phyloP scores from a whole-genome alignment of 2,329 filamentous ascomycete genomes.

The Penicillium sp. region DNA sequence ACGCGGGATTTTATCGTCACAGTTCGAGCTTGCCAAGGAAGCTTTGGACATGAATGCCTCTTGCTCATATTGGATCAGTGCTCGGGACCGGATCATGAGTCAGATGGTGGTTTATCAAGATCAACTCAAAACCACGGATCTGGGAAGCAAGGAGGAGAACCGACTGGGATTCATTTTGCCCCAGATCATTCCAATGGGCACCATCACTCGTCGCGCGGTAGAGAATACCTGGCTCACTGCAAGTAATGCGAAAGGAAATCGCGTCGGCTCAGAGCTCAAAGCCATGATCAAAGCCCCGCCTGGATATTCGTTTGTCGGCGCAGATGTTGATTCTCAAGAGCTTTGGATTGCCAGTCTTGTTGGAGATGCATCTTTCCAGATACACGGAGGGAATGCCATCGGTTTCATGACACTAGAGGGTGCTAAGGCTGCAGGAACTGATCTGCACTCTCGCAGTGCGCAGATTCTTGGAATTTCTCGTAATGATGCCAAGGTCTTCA shows the following conservation, averaged over 20 bases:
- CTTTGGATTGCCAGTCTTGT: constrained; percentile 97
- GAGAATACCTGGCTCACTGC: constrained; percentile 99
- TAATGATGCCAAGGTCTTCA: constrained; percentile 96
- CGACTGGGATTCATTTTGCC: constrained; percentile 84
- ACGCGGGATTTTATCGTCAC: constrained; percentile 79
- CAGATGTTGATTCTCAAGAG: constrained; percentile 96
- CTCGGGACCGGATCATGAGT: constrained; percentile 86
- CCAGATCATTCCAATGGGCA: constrained; percentile 97
- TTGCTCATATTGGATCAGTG: constrained; percentile 98
- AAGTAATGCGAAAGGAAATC: constrained; percentile 93
- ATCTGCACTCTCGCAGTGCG: constrained; percentile 91
- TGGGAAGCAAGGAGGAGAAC: constrained; percentile 19
- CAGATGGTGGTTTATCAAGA: constrained; percentile 90
- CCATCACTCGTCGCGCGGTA: constrained; percentile 88
- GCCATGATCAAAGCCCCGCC: constrained; percentile 91
- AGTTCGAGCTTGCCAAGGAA: constrained; percentile 88
- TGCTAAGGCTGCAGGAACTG: constrained; percentile 89
- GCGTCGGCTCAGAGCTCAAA: constrained; percentile 94
- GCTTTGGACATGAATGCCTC: constrained; percentile 98
- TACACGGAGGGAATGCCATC: constrained; percentile 95
- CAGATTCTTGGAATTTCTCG: constrained; percentile 88
- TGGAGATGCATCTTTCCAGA: constrained; percentile 88
- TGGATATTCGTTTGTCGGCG: constrained; percentile 91
- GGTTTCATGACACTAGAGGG: constrained; percentile 99
- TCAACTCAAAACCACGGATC: constrained; percentile 46